Evolutionary conservation across 139 green algal genomes (phyloP).

Genomic region (Raphidocelis subcapitata): DNA sequence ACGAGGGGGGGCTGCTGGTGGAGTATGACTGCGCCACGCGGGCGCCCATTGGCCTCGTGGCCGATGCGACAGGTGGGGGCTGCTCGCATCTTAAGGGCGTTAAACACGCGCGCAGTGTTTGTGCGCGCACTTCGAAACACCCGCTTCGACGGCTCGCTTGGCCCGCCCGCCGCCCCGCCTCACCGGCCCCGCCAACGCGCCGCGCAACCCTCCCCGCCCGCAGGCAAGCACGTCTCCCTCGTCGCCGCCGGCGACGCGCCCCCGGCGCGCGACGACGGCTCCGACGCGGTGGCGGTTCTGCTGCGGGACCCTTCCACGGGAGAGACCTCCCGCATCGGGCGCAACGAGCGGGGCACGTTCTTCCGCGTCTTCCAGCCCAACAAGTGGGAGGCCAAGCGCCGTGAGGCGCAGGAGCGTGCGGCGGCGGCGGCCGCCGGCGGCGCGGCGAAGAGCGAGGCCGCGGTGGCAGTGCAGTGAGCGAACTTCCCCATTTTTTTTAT

Average conservation of each 20-base stretch:
- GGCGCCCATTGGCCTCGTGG: slow-evolving; percentile 59
- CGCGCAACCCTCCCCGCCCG: background rate
- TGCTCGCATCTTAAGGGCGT: background rate
- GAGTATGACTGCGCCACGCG: slow-evolving; percentile 60
- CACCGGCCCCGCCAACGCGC: background rate
- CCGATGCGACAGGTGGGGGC: slow-evolving; percentile 33
- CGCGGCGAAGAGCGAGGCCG: background rate
- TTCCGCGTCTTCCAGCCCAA: slow-evolving; percentile 71
- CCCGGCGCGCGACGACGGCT: slow-evolving; percentile 33
- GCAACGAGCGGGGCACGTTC: slow-evolving; percentile 60
- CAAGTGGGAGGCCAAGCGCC: slow-evolving; percentile 60
- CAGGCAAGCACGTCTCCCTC: slow-evolving; percentile 30
- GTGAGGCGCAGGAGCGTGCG: slow-evolving; percentile 21
- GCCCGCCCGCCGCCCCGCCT: background rate
- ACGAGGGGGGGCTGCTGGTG: slow-evolving; percentile 43
- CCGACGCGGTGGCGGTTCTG: slow-evolving; percentile 46
- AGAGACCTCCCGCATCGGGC: slow-evolving; percentile 25
- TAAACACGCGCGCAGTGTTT: background rate
- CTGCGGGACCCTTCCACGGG: slow-evolving; percentile 7
- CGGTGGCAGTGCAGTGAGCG: too few relatives aligned
- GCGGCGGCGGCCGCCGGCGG: slow-evolving; percentile 8
- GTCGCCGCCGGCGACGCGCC: slow-evolving; percentile 12
- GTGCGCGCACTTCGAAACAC: background rate
- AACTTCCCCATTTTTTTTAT: too few relatives aligned
- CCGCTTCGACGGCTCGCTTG: background rate